These are phyloP conservation scores for Quercus robur DNA, from an alignment of 306 rosid species.

Conservation along the genomic window DNA sequence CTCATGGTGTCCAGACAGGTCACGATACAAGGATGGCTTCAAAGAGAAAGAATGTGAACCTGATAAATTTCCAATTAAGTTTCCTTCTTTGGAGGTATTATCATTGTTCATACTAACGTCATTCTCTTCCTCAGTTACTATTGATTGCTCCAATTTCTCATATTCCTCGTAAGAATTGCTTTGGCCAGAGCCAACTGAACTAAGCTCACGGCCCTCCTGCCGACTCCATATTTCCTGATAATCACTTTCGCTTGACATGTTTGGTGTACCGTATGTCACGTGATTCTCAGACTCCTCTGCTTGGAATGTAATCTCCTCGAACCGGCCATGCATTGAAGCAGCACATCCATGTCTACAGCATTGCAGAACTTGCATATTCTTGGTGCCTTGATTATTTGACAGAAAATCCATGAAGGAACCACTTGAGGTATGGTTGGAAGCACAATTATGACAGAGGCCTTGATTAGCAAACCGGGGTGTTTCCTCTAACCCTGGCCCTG, in stretches of 20 bases:
- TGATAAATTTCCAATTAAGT: slow-evolving; percentile 31
- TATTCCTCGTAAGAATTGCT: slow-evolving; percentile 65
- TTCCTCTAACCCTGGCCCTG: slow-evolving; percentile 63
- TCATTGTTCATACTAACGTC: slow-evolving; percentile 28
- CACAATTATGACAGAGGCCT: slow-evolving; percentile 54
- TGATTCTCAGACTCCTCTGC: slow-evolving; percentile 53
- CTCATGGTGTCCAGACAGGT: slow-evolving; percentile 29
- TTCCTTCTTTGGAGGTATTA: slow-evolving; percentile 12
- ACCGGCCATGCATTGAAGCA: slow-evolving; percentile 77
- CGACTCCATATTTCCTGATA: slow-evolving; percentile 53
- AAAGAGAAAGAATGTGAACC: slow-evolving; percentile 38
- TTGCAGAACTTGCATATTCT: slow-evolving; percentile 42
- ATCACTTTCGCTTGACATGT: slow-evolving; percentile 28
- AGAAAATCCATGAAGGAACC: slow-evolving; percentile 45
- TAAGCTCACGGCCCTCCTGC: slow-evolving; percentile 59
- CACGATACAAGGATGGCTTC: slow-evolving; percentile 31
- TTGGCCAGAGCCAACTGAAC: slow-evolving; percentile 59
- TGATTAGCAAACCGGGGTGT: slow-evolving; percentile 47
- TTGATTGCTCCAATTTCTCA: slow-evolving; percentile 40
- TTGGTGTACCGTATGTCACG: slow-evolving; percentile 26
- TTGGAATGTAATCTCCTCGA: slow-evolving; percentile 76
- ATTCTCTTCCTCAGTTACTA: slow-evolving; percentile 25
- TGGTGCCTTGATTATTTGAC: slow-evolving; percentile 32
- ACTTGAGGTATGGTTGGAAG: slow-evolving; percentile 48
- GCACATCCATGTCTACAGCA: slow-evolving; percentile 59